Base-by-base conservation (phyloP, 176 grass and related monocot genomes). In the Carex littledalei region DNA sequence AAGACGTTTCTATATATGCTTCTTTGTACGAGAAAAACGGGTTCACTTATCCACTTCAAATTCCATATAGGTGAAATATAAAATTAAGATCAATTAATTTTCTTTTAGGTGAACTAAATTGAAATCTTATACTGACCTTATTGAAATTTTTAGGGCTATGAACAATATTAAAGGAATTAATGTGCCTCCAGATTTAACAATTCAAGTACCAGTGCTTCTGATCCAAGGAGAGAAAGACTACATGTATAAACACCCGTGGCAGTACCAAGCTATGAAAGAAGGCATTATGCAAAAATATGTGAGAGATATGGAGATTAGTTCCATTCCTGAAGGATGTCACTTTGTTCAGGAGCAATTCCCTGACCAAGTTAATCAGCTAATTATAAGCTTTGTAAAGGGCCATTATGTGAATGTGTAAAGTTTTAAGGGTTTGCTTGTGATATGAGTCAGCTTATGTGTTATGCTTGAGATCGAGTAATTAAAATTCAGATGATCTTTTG, bases 261-360 rank as follows among this genome's bases (percentile, higher is more conserved):
- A 71, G 14, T 67, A 84, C 66, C 32, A 85, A 10, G 56, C 73
- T 21, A 13, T 92, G 26, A 89, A 90, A 81, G 83, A 85, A 9
- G 84, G 89, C 2, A 61, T 12, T 18, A 84, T 91, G 89, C 85
- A 79, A 66, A 87, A 85, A n/a, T 88, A 79, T 31, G 91, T 88
- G 12, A 85, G 82, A 0, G 89, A 97, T 79, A 79, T 97, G 67
- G 92, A 93, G 81, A 90, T 94, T 77, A 75, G 22, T 29, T 90
- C 66, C 61, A 72, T 97, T 67, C 86, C 86, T 37, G 89, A 93
- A 84, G 91, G 91, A 78, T 58, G 67, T 14, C 91, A 93, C 82
- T 97, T 92, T 80, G 86, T 91, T 79, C 94, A 90, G 84, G 91
- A 97, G 84, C 91, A 97, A 34, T 93, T 97, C 65, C 86, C 89